These are phyloP conservation scores for Mortierella sp. DNA, from an alignment of 371 early-diverging fungal species.

Conservation along the genomic window DNA sequence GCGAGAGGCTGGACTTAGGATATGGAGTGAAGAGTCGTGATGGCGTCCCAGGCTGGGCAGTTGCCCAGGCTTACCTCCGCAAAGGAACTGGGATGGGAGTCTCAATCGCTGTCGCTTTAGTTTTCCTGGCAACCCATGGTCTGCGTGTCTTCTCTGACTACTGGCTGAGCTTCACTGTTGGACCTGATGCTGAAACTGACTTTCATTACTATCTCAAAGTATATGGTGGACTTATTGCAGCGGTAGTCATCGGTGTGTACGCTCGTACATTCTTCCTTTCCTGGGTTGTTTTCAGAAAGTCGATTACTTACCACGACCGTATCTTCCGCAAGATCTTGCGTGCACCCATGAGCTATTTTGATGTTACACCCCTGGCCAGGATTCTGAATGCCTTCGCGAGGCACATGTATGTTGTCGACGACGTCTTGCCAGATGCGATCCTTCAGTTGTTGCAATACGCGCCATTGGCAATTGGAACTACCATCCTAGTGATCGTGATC, in stretches of 20 bases:
- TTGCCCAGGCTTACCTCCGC: slow-evolving; percentile 57
- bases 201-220: slow-evolving; percentile 58
- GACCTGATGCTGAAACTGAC: slow-evolving; percentile 26
- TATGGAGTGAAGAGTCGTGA: slow-evolving; percentile 50
- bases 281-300: slow-evolving; percentile 57
- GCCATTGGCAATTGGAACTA: slow-evolving; percentile 69
- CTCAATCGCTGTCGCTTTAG: slow-evolving; percentile 26
- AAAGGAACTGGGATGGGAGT: slow-evolving; percentile 49
- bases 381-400: slow-evolving; percentile 81
- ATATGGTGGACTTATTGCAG: slow-evolving; percentile 59
- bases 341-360: slow-evolving; percentile 85
- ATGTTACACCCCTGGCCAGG: slow-evolving; percentile 81
- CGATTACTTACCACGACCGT: slow-evolving; percentile 63
- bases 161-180: slow-evolving; percentile 54
- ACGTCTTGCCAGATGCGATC: slow-evolving; percentile 63
- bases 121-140: slow-evolving; percentile 43
- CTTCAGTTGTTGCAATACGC: slow-evolving; percentile 63
- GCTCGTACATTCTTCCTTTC: slow-evolving; percentile 62
- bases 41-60: slow-evolving; percentile 56
- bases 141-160: slow-evolving; percentile 57
- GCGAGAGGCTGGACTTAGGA: slow-evolving; percentile 45
- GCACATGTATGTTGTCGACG: slow-evolving; percentile 80
- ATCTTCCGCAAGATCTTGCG: slow-evolving; percentile 65
- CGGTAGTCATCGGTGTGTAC: slow-evolving; percentile 62
- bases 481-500: slow-evolving; percentile 65